phyloP scores from a whole-genome alignment of 148 eudicot species.

The Rhododendron williamsianum region DNA sequence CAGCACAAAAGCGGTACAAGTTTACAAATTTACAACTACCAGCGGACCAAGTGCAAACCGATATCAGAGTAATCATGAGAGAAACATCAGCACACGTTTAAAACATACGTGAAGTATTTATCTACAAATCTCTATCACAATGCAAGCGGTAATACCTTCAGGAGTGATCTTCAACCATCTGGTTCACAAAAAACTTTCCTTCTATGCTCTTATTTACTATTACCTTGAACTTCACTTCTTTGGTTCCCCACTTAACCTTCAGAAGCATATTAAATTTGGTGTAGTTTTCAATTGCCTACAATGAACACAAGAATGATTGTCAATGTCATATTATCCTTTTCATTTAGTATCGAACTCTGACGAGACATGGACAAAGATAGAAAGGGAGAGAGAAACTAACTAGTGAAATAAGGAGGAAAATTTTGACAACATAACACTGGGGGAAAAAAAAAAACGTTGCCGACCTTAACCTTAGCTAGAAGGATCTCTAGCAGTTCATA shows the following conservation, averaged over 20 bases:
- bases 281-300: constrained; percentile 34
- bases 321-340: not conserved
- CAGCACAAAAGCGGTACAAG: not conserved
- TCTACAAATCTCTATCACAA: not conserved
- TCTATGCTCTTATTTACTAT: constrained; percentile 24
- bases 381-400: not conserved
- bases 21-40: constrained; percentile 2
- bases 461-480: constrained; percentile 48
- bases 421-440: not conserved
- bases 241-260: constrained; percentile 31
- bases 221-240: constrained; percentile 37
- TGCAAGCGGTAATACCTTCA: not conserved
- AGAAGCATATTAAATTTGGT: constrained; percentile 35
- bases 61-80: not conserved
- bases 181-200: constrained; percentile 21
- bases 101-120: not conserved
- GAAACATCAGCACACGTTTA: not conserved
- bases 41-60: not conserved
- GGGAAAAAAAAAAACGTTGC: not conserved
- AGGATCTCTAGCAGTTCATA: constrained; percentile 42
- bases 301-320: not conserved
- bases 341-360: not conserved
- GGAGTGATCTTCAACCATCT: constrained; percentile 15
- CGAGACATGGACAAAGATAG: not conserved
- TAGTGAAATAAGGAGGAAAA: not conserved